These are phyloP conservation scores for Angophora floribunda DNA, from an alignment of 345 rosid genomes.

Conservation along the genomic window DNA sequence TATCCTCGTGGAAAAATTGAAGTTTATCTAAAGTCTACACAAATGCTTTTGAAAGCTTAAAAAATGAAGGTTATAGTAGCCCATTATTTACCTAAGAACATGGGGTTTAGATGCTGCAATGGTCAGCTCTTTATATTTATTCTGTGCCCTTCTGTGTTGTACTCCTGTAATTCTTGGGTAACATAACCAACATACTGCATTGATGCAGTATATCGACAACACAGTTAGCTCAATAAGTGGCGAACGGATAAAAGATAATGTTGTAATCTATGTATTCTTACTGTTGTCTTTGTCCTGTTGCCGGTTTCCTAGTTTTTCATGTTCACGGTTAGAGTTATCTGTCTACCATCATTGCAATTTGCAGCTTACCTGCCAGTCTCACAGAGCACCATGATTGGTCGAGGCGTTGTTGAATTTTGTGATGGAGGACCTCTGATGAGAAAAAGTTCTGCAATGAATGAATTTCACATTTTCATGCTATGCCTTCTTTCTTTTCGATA, in stretches of 20 bases:
- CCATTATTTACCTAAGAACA: background rate
- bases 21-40: background rate
- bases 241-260: background rate
- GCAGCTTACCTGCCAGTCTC: background rate
- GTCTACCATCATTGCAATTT: background rate
- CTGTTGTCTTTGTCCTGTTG: background rate
- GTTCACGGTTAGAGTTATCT: background rate
- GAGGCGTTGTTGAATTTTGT: constrained; percentile 68
- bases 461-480: background rate
- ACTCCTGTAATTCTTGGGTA: background rate
- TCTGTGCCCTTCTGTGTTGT: background rate
- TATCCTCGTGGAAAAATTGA: background rate
- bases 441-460: background rate
- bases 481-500: background rate
- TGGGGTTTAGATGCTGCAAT: background rate
- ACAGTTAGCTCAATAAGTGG: background rate
- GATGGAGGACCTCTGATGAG: constrained; percentile 75
- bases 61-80: background rate
- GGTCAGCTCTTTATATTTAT: background rate
- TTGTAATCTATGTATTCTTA: background rate
- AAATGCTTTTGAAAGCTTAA: background rate
- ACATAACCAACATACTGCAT: background rate
- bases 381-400: constrained; percentile 59
- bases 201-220: background rate
- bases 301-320: background rate